Evolutionary conservation across 208 protist genomes (phyloP), one percentile per base, ranked within the genome.

Genomic region (Acanthamoeba lenticulata): DNA sequence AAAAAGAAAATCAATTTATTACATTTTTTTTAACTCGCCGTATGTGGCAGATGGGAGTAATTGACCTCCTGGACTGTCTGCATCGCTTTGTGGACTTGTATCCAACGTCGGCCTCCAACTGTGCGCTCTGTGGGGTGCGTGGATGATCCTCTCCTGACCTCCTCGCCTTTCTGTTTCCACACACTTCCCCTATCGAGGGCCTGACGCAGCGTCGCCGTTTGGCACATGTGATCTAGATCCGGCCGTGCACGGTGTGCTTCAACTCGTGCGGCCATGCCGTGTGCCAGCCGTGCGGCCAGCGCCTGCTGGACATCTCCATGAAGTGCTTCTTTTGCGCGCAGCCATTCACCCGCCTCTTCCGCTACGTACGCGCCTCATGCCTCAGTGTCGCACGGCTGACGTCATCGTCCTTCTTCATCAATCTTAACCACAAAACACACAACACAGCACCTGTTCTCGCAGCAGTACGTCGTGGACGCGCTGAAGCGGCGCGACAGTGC

Each of bases 341-440:
- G 65, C 65, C 65, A 19, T 77, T 77, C 65, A 77, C 65, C 4
- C 65, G 65, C 36, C 65, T 77, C 65, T 77, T 77, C 65, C 65
- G 65, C 65, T 77, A 77, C 36, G 65, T 77, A 42, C 65, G 65
- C 27, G 11, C 65, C 29, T 36, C 38, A 40, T 13, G 2, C 38
- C 6, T 34, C 65, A 40, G 29, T n/a, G 2, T 38, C 29, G 9
- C n/a, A n/a, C n/a, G n/a, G n/a, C n/a, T n/a, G n/a, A n/a, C n/a
- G 19, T 11, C 19, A 55, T 52, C 49, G 24, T 55, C 24, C 49
- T 27, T 15, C 15, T 0, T 55, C 7, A 55, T 21, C 24, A 55
- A 5, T 21, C 0, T 9, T 21, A 21, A 27, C 15, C 45, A 19
- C 15, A 19, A 5, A 19, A 19, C 45, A 15, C 45, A 15, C 45